Percentiles rank a stretch among this genome's conserved stretches.
Conservation (phyloP, 2,329 filamentous ascomycete genomes). For the Setomelanomma holmii region DNA sequence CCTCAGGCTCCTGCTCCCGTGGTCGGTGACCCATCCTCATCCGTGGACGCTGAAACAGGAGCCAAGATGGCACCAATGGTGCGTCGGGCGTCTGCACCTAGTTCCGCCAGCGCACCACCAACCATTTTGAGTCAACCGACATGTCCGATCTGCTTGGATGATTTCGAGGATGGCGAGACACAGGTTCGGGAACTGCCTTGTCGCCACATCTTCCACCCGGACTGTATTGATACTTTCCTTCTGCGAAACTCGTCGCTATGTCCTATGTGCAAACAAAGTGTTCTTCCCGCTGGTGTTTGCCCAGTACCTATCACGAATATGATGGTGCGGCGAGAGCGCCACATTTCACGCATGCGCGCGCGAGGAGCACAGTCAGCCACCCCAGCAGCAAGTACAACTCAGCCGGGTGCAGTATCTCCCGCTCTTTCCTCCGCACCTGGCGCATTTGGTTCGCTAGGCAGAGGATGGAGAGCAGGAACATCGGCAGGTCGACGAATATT, state of each 20-base stretch:
- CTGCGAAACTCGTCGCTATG: slow-evolving; percentile 82
- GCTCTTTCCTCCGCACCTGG: slow-evolving; percentile 9
- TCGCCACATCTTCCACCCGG: slow-evolving; percentile 90
- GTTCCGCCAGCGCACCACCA: slow-evolving; percentile 11
- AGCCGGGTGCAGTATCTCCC: not conserved
- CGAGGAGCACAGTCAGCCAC: slow-evolving; percentile 37
- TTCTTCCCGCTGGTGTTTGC: slow-evolving; percentile 71
- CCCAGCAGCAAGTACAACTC: slow-evolving; percentile 4
- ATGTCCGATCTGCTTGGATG: slow-evolving; percentile 89
- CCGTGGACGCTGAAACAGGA: slow-evolving; percentile 22
- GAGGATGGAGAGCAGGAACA: slow-evolving; percentile 28
- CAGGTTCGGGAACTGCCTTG: slow-evolving; percentile 87
- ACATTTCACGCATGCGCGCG: slow-evolving; percentile 67
- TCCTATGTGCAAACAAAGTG: slow-evolving; percentile 86
- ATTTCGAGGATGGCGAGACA: slow-evolving; percentile 73
- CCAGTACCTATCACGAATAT: slow-evolving; percentile 68
- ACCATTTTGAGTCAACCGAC: slow-evolving; percentile 71
- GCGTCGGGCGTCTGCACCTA: slow-evolving; percentile 29
- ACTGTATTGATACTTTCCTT: slow-evolving; percentile 89
- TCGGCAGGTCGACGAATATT: slow-evolving; percentile 39
- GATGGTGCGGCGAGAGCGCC: slow-evolving; percentile 83
- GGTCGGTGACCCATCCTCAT: slow-evolving; percentile 13
- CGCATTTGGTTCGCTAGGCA: slow-evolving; percentile 32
- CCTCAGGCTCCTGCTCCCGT: slow-evolving; percentile 15
- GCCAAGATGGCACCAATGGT: slow-evolving; percentile 16